Conservation (phyloP, 768 basidiomycete genomes). For the Daedaleopsis sinensis region DNA sequence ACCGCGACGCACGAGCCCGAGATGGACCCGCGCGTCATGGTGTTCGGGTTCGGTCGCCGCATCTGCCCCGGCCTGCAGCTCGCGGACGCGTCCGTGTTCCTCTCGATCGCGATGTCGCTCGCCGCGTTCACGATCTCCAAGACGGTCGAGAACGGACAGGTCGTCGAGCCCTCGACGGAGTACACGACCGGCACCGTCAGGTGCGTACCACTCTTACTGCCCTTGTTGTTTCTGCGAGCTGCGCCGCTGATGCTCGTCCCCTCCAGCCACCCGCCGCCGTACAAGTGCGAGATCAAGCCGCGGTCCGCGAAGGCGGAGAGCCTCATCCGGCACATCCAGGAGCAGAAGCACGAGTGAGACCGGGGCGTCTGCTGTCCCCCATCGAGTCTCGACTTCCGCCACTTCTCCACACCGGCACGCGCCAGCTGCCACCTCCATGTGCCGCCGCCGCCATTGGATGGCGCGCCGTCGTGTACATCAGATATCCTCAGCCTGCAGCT, state of each 20-base stretch:
- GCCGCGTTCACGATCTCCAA: conserved; percentile 35
- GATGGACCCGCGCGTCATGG: conserved; percentile 26
- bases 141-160: conserved; percentile 30
- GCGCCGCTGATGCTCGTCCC: not conserved
- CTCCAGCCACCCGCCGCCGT: conserved; percentile 30
- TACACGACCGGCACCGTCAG: conserved; percentile 30
- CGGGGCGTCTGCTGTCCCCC: too few relatives aligned
- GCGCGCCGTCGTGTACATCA: too few relatives aligned
- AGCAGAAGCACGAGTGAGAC: conserved; percentile 7
- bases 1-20: conserved; percentile 25
- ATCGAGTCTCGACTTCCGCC: too few relatives aligned
- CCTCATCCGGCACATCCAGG: conserved; percentile 21
- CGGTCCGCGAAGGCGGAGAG: conserved; percentile 28
- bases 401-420: too few relatives aligned
- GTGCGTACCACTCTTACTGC: conserved; percentile 17
- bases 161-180: conserved; percentile 28
- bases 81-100: conserved; percentile 35
- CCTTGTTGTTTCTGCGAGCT: not conserved
- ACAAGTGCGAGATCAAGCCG: conserved; percentile 33
- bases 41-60: conserved; percentile 37
- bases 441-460: too few relatives aligned
- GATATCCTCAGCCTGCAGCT: too few relatives aligned
- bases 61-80: conserved; percentile 32
- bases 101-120: conserved; percentile 33
- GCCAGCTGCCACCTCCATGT: too few relatives aligned